Base-by-base conservation (phyloP, 192 early-diverging fungal species). In the Dissophora globulifera region DNA sequence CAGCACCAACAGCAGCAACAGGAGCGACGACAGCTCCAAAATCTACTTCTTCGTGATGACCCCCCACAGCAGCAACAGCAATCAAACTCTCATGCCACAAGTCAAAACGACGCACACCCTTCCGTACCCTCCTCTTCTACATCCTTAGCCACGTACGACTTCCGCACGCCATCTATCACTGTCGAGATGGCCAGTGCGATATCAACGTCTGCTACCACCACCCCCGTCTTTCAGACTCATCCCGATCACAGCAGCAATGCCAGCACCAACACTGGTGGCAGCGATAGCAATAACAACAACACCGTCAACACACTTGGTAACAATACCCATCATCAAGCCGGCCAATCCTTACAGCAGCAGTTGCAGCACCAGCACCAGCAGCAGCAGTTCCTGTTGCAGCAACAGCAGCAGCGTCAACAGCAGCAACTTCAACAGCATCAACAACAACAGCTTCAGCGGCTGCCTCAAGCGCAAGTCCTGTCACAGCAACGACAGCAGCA, bases 301-400 rank as follows among this genome's bases (percentile, higher is more conserved):
- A 59, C 22, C 30, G 19, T 47, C 29, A 52, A 46, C 9, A 17
- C n/a, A 38, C 30, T 12, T 35, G 38, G 9, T 19, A 55, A 33
- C 33, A 27, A n/a, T n/a, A n/a, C n/a, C n/a, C n/a, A 35, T 35
- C 30, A 6, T 40, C 58, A 26, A 15, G 19, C 31, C 8, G 32
- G 38, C 4, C 48, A 51, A 26, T 29, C 58, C 0, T 49, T 62
- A 16, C 69, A 71, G 16, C 58, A 66, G 22, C 62, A 61, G 38
- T 40, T 75, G 32, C 70, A 75, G n/a, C 72, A 76, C 23, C 72
- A 67, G 30, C 72, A 67, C 20, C 63, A 62, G 3, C 72, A 67
- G 31, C 62, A 60, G 33, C 62, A 59, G 19, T 33, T 65, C 15
- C 23, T 60, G 16, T 48, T 60, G 13, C 71, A 75, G 30, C 62